A percentile compares a stretch with the other conserved stretches of the same genome.
phyloP scores from a whole-genome alignment of 148 eudicot species.

The Vaccinium macrocarpon region DNA sequence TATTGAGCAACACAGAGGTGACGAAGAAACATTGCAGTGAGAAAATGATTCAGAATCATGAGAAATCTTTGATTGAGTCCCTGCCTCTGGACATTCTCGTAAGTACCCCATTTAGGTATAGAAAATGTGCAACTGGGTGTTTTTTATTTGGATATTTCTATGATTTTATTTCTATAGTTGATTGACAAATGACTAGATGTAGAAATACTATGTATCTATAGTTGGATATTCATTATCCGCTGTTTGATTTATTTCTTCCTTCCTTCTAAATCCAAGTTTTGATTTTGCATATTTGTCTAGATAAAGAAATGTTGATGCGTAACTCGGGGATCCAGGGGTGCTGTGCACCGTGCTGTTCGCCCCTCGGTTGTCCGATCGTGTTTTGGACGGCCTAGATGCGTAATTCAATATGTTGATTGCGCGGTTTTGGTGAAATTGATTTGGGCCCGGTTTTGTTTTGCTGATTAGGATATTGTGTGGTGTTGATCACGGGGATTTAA shows the following conservation, averaged over 20 bases:
- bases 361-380: too few relatives aligned
- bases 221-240: neutral
- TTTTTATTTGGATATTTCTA: neutral
- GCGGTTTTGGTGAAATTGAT: neutral
- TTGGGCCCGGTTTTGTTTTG: constrained; percentile 1
- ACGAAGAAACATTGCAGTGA: constrained; percentile 36
- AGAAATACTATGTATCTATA: neutral
- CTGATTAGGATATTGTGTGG: constrained; percentile 76
- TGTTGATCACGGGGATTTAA: constrained; percentile 77
- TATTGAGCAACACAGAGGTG: constrained; percentile 24
- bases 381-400: too few relatives aligned
- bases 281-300: neutral
- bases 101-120: constrained; percentile 13
- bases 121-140: neutral
- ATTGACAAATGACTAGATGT: neutral
- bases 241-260: neutral
- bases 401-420: neutral
- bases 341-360: too few relatives aligned
- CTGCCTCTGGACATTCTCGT: constrained; percentile 77
- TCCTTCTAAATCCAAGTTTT: neutral
- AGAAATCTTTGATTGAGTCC: constrained; percentile 46
- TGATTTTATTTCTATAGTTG: neutral
- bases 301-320: neutral
- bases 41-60: constrained; percentile 8
- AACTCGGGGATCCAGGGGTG: neutral